Base-by-base conservation (phyloP, 345 rosid species). In the Melaleuca quinquenervia region DNA sequence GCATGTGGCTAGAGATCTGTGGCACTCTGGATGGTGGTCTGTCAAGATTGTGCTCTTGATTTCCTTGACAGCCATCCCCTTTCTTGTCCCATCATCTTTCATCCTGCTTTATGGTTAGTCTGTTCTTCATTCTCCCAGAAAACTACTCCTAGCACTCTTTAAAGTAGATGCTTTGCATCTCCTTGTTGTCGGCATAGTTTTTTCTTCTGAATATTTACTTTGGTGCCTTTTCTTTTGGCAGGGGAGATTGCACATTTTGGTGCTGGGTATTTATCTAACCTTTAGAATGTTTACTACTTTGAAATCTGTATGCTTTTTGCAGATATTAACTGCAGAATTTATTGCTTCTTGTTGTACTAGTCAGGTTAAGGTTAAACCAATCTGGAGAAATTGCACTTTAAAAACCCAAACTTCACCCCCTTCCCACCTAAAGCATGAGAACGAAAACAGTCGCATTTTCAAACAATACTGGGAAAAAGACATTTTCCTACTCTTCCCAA, bases 1-100 rank as follows among this genome's bases (percentile, higher is more conserved):
- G 76, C 89, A 91, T 18, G 90, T 89, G 62, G 90, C 94, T 20
- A 93, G 98, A 90, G 97, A 96, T 86, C 87, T 82, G 50, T 97
- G 99, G 99, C 98, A 97, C 84, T 96, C 99, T 7, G 99, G 99
- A 82, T 96, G 99, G 98, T 97, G 99, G 99, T 88, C 91, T 87
- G 89, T 87, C 15, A 97, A 97, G 92, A 89, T 95, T 64, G 82
- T 86, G 82, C 48, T 96, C 85, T 93, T 98, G 94, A 89, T 94
- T 90, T 89, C 90, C 84, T 86, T 94, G 89, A 94, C 95, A 58
- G 74, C 93, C 78, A 84, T 91, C 84, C 88, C 99, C 41, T 95
- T 97, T 89, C 85, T 97, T 52, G 54, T 96, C 89, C 99, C 99
- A 84, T 87, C 96, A 80, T 50, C 93, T 80, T 52, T 96, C 84